phyloP scores from a whole-genome alignment of 768 basidiomycete genomes.

The Naganishia vishniacii region DNA sequence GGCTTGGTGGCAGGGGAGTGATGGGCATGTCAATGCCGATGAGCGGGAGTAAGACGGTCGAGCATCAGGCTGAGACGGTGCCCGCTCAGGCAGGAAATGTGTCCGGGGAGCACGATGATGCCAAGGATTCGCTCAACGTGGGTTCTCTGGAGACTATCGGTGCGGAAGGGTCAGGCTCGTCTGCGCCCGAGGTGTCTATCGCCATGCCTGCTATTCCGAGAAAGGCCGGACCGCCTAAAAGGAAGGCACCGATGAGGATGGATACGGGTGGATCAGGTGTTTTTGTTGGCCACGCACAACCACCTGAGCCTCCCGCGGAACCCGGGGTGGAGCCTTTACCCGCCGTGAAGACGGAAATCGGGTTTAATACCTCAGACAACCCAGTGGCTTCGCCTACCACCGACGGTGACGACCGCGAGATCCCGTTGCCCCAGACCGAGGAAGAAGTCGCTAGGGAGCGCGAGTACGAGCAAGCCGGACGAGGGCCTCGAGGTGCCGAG shows the following conservation, averaged over 20 bases:
- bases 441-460: conserved; percentile 32
- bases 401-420: conserved; percentile 56
- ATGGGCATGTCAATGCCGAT: conserved; percentile 38
- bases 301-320: too few species aligned
- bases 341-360: too few species aligned
- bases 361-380: background rate
- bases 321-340: too few species aligned
- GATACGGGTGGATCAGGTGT: conserved; percentile 21
- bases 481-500: conserved; percentile 36
- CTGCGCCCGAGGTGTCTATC: conserved; percentile 15
- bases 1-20: conserved; percentile 64
- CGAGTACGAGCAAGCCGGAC: conserved; percentile 34
- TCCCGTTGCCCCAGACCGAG: conserved; percentile 36
- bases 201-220: conserved; percentile 33
- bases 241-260: conserved; percentile 8
- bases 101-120: too few species aligned
- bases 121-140: too few species aligned
- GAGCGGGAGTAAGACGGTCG: conserved; percentile 2
- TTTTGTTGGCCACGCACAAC: too few species aligned
- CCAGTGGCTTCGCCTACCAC: conserved; percentile 43
- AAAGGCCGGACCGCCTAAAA: conserved; percentile 31
- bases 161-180: too few species aligned
- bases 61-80: too few species aligned
- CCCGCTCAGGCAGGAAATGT: too few species aligned
- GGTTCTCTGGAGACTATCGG: too few species aligned